These are phyloP conservation scores for Ascocoryne sarcoides DNA, from an alignment of 2,329 filamentous ascomycete species.

Conservation along the genomic window DNA sequence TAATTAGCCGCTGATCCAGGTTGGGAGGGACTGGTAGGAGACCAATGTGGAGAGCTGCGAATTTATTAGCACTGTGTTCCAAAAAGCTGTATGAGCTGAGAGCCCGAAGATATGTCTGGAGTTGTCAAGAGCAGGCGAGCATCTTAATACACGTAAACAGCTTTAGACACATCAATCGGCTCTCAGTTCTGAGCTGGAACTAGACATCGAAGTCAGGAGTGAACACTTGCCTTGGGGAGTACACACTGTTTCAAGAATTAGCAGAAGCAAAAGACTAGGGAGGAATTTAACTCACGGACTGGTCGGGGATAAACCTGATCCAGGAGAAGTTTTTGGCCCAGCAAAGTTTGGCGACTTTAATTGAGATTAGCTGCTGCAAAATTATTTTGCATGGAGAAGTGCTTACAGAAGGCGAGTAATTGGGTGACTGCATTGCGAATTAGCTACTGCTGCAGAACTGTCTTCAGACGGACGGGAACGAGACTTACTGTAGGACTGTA, in stretches of 20 bases:
- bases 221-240: neutral
- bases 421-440: no score
- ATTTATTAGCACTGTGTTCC: no score
- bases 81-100: neutral
- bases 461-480: no score
- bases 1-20: conserved; percentile 1
- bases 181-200: conserved; percentile 1
- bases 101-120: neutral
- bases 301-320: conserved; percentile 5
- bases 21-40: conserved; percentile 5
- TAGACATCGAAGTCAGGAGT: conserved; percentile 1
- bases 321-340: conserved; percentile 1
- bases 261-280: neutral
- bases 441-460: no score
- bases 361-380: no score
- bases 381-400: no score
- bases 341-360: conserved; percentile 6
- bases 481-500: no score
- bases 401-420: no score
- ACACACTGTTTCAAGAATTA: no score
- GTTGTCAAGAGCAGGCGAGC: no score
- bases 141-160: no score
- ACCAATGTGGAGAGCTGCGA: conserved; percentile 4
- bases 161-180: neutral
- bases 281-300: neutral